Evolutionary conservation across 345 rosid genomes (phyloP), one percentile per base, ranked within the genome.

Genomic region (Syzygium grande): DNA sequence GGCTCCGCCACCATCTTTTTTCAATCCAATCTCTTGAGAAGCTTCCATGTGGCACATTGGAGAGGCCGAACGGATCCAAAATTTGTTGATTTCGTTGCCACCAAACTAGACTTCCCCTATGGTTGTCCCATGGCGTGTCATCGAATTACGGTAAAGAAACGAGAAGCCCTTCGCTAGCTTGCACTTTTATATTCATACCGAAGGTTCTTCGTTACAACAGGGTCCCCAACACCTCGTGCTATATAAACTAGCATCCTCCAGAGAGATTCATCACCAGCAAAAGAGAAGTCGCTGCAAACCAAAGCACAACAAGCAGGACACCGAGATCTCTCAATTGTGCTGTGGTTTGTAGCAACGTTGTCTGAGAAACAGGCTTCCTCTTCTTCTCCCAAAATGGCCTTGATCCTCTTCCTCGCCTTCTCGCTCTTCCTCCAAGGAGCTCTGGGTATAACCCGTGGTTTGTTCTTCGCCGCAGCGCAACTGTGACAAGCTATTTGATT

Each of bases 361-460:
- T 61, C 38, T 0, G 2, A 61, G 19, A 3, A 61, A 19, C 19
- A 73, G 83, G 25, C 49, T 73, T 9, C 94, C 86, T 30, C 68
- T n/a, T 85, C 93, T 86, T 89, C 94, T 29, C 85, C 87, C 89
- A 95, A 83, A 91, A 87, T 92, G 29, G 86, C 95, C 11, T 68
- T 92, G 51, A 85, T 87, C 89, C 91, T 97, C 90, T 80, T 96
- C 87, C 88, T 94, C 87, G 92, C 93, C 49, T 73, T 73, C 52
- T 92, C 95, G 87, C 94, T 96, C 84, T 89, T 93, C 88, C 93
- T 96, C 90, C 94, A 92, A 68, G 93, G 93, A 19, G 92, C 96
- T 89, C 84, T 95, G 87, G 99, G 99, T 97, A 91, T 22, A 38
- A 19, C 4, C 83, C 49, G 2, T 11, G 8, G 8, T 73, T 73